Evolutionary conservation across 2,329 filamentous ascomycete genomes (phyloP).

Genomic region (Microthyrium microscopicum): DNA sequence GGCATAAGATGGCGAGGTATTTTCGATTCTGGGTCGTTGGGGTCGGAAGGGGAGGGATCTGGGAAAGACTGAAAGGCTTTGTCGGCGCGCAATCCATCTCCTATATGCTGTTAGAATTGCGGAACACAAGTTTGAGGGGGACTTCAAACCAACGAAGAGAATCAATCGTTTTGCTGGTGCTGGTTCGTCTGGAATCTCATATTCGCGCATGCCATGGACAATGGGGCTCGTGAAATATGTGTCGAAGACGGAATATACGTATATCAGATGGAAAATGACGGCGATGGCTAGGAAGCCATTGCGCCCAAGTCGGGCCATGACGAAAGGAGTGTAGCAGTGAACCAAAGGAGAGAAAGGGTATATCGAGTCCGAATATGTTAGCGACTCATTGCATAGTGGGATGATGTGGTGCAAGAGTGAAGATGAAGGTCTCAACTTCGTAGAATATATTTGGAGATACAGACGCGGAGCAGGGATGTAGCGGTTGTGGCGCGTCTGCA

Average conservation of each 20-base stretch:
- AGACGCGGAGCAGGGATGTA: too few species aligned
- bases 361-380: too few species aligned
- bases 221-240: constrained; percentile 98
- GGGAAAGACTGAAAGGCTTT: constrained; percentile 92
- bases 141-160: constrained; percentile 62
- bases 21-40: constrained; percentile 44
- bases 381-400: too few species aligned
- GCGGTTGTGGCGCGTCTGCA: too few species aligned
- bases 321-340: constrained; percentile 10
- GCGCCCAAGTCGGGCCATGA: constrained; percentile 44
- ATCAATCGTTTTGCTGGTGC: constrained; percentile 81
- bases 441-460: too few species aligned
- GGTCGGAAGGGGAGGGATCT: constrained; percentile 55
- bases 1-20: constrained; percentile 69
- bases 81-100: constrained; percentile 87
- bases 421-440: too few species aligned
- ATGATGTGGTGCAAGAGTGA: too few species aligned
- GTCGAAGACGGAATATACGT: constrained; percentile 92
- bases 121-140: not conserved
- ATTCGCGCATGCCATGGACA: constrained; percentile 83
- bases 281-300: constrained; percentile 77
- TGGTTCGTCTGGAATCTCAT: constrained; percentile 50
- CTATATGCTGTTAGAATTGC: constrained; percentile 19
- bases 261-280: constrained; percentile 81
- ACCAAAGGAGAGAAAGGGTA: too few species aligned